phyloP scores from a whole-genome alignment of 129 eudicot genomes.

The Apium graveolens region DNA sequence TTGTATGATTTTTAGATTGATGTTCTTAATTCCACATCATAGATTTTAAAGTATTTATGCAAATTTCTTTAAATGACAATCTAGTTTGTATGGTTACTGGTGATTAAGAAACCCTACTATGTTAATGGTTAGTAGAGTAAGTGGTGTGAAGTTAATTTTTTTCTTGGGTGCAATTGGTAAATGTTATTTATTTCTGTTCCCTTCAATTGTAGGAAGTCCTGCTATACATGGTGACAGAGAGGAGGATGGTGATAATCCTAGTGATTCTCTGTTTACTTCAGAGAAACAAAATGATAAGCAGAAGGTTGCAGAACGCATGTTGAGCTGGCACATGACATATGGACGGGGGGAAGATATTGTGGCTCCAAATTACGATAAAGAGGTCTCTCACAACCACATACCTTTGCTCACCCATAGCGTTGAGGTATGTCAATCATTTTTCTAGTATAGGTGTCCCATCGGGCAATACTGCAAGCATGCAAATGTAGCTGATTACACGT shows the following conservation, averaged over 20 bases:
- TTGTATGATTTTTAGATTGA: background rate
- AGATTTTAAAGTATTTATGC: background rate
- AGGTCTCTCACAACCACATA: conserved; percentile 71
- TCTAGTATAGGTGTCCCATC: background rate
- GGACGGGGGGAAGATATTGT: conserved; percentile 60
- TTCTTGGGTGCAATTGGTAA: background rate
- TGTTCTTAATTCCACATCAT: background rate
- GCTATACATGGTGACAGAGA: conserved; percentile 68
- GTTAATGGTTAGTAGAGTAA: background rate
- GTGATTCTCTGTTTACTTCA: conserved; percentile 42
- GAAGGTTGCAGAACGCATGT: conserved; percentile 66
- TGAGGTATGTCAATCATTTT: conserved; percentile 28
- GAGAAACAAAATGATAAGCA: conserved; percentile 59
- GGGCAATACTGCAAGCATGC: conserved; percentile 2
- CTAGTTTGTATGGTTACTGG: background rate
- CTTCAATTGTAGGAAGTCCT: conserved; percentile 53
- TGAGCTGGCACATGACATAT: conserved; percentile 81
- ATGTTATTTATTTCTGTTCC: conserved; percentile 2
- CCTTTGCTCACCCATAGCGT: conserved; percentile 77
- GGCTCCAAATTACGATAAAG: conserved; percentile 80
- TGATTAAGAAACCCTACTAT: background rate
- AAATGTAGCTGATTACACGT: background rate
- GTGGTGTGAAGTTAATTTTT: background rate
- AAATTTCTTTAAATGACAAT: background rate
- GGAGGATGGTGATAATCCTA: conserved; percentile 60